Evolutionary conservation across 2,329 filamentous ascomycete genomes (phyloP).

Genomic region (Lojkania enalia): DNA sequence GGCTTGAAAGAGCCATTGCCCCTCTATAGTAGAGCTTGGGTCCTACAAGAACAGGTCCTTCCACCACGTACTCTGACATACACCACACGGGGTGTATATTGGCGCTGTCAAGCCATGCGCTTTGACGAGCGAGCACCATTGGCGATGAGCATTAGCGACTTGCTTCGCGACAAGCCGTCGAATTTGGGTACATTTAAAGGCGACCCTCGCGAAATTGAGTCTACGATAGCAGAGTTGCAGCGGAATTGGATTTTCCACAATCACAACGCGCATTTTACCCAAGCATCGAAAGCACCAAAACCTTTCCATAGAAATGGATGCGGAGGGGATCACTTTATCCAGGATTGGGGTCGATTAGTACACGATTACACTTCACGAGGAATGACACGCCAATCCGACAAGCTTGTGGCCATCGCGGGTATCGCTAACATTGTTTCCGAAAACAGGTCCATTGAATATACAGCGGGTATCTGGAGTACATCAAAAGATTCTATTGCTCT

Average conservation of each 20-base stretch:
- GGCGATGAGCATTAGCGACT: background rate
- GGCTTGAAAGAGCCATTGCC: background rate
- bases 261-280: too few species aligned
- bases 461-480: background rate
- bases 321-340: background rate
- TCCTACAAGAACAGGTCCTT: slow-evolving; percentile 1
- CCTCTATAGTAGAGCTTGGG: slow-evolving; percentile 1
- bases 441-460: background rate
- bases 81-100: background rate
- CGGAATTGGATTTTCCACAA: slow-evolving; percentile 1
- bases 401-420: background rate
- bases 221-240: slow-evolving; percentile 1
- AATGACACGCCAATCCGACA: background rate
- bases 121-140: slow-evolving; percentile 3
- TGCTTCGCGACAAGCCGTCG: background rate
- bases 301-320: background rate
- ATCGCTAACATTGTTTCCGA: background rate
- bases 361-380: background rate
- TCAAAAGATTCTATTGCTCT: background rate
- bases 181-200: background rate
- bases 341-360: background rate
- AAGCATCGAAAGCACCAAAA: background rate
- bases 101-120: slow-evolving; percentile 3
- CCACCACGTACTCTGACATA: background rate
- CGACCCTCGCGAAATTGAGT: background rate